phyloP scores from a whole-genome alignment of 768 basidiomycete species.

The Lactarius sp. region DNA sequence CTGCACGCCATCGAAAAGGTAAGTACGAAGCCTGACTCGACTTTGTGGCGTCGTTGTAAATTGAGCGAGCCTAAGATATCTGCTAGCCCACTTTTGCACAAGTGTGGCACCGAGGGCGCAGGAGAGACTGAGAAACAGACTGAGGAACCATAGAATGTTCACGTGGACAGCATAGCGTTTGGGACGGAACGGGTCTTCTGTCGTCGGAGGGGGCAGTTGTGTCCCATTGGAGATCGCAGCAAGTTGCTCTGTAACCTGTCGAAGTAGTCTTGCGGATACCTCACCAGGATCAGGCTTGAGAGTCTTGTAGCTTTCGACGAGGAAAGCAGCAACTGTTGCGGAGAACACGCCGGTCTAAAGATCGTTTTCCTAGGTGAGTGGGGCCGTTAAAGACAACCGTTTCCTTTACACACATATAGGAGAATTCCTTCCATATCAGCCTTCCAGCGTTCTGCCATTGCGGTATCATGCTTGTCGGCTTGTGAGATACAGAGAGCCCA shows the following conservation, averaged over 20 bases:
- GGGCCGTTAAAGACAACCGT: not conserved
- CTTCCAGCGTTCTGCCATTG: slow-evolving; percentile 2
- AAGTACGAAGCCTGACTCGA: slow-evolving; percentile 7
- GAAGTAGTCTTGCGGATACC: not conserved
- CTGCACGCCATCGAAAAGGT: not conserved
- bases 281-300: slow-evolving; percentile 11
- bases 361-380: not conserved
- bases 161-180: not conserved
- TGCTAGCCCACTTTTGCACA: slow-evolving; percentile 12
- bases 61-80: slow-evolving; percentile 7
- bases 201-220: not conserved
- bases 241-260: slow-evolving; percentile 1
- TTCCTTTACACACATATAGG: not conserved
- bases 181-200: not conserved
- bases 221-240: slow-evolving; percentile 3
- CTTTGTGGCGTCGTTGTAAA: not conserved
- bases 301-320: slow-evolving; percentile 16
- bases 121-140: slow-evolving; percentile 1
- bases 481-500: slow-evolving; percentile 5
- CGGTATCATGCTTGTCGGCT: not conserved
- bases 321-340: slow-evolving; percentile 12
- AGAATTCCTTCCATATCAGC: slow-evolving; percentile 15
- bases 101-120: slow-evolving; percentile 5
- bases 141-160: slow-evolving; percentile 20
- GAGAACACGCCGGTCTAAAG: slow-evolving; percentile 18